Conservation (phyloP, 2,329 filamentous ascomycete genomes). For the Paraconiothyrium brasiliense region DNA sequence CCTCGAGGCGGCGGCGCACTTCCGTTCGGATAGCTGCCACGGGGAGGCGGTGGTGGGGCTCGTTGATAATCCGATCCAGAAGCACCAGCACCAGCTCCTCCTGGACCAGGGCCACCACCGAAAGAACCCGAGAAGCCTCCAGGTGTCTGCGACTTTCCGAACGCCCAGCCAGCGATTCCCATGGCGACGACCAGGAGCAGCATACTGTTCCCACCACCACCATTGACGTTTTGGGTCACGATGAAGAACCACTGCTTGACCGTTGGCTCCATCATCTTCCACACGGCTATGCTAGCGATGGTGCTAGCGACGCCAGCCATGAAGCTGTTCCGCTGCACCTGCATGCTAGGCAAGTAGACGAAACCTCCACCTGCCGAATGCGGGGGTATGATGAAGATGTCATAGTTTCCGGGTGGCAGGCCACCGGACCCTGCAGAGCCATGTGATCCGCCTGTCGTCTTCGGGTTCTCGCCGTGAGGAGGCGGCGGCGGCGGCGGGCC, state of each 20-base stretch:
- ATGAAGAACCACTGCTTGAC: slow-evolving; percentile 77
- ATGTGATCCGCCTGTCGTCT: slow-evolving; percentile 57
- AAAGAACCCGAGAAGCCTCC: slow-evolving; percentile 43
- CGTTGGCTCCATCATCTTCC: slow-evolving; percentile 76
- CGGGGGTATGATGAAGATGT: slow-evolving; percentile 96
- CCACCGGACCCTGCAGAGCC: slow-evolving; percentile 57
- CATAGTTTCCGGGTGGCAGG: slow-evolving; percentile 88
- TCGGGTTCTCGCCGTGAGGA: slow-evolving; percentile 82
- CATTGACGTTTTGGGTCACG: slow-evolving; percentile 64
- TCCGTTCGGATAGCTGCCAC: slow-evolving; percentile 45
- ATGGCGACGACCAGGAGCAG: slow-evolving; percentile 76
- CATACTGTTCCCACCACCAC: slow-evolving; percentile 73
- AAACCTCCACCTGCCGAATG: slow-evolving; percentile 90
- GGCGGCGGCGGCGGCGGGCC: slow-evolving; percentile 82
- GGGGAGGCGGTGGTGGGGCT: slow-evolving; percentile 41
- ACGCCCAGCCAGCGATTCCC: slow-evolving; percentile 79
- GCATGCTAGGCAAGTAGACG: slow-evolving; percentile 89
- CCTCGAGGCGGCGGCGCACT: slow-evolving; percentile 43
- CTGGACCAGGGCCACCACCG: slow-evolving; percentile 36
- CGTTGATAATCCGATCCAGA: slow-evolving; percentile 41
- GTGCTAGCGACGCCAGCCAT: slow-evolving; percentile 84
- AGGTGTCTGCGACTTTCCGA: slow-evolving; percentile 70
- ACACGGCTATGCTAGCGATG: slow-evolving; percentile 76
- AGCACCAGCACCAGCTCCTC: slow-evolving; percentile 40
- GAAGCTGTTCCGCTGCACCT: slow-evolving; percentile 89